Evolutionary conservation across 345 rosid genomes (phyloP).

Genomic region (Brassica rapa): DNA sequence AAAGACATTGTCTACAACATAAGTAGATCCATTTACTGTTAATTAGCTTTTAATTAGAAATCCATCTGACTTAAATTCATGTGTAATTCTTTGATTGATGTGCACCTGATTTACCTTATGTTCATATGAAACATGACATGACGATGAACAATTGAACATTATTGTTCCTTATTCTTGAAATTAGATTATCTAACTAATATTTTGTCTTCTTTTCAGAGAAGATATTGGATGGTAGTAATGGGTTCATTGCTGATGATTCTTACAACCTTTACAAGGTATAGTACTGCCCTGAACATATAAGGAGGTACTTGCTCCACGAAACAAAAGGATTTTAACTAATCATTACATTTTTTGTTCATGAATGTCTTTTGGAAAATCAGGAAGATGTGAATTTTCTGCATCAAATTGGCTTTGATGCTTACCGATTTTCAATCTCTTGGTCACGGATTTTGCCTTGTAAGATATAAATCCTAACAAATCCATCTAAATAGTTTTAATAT

Average conservation of each 20-base stretch:
- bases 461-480: neutral
- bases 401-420: constrained; percentile 47
- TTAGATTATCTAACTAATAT: neutral
- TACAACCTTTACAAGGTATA: constrained; percentile 46
- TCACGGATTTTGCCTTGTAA: constrained; percentile 49
- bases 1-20: no score
- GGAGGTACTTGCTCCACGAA: neutral
- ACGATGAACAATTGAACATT: constrained; percentile 8
- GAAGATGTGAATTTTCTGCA: constrained; percentile 33
- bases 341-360: constrained; percentile 26
- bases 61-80: no score
- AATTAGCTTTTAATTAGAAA: no score
- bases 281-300: neutral
- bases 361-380: constrained; percentile 25
- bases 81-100: no score
- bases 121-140: neutral
- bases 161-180: constrained; percentile 11
- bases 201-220: constrained; percentile 18
- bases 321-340: neutral
- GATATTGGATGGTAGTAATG: constrained; percentile 40
- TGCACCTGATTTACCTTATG: neutral
- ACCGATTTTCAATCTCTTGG: constrained; percentile 54
- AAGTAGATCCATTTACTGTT: no score
- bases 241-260: constrained; percentile 43
- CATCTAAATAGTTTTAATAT: neutral